Conservation (phyloP, 2,329 filamentous ascomycete species). For the Berkeleyomyces basicola region DNA sequence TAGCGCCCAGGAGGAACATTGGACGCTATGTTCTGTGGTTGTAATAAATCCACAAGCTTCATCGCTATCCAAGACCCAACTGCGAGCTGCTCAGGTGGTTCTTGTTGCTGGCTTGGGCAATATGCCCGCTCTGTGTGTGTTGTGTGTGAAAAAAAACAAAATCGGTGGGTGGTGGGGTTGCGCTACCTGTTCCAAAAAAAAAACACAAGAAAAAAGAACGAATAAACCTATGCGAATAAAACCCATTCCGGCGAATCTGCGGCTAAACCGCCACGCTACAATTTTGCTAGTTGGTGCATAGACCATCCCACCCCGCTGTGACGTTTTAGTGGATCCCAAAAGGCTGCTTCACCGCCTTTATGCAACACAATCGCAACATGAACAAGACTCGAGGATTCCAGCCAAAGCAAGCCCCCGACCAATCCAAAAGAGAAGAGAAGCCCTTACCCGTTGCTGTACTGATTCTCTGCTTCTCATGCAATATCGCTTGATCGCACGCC, state of each 20-base stretch:
- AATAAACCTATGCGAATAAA: not conserved
- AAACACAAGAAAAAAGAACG: not conserved
- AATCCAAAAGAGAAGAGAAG: too few species aligned
- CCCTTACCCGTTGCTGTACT: too few species aligned
- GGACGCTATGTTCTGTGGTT: not conserved
- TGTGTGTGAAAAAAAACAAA: not conserved
- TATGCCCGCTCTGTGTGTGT: not conserved
- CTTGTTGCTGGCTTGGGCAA: too few species aligned
- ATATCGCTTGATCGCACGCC: too few species aligned
- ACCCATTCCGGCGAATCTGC: not conserved
- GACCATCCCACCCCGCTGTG: conserved; percentile 4
- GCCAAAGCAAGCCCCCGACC: not conserved
- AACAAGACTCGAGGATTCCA: not conserved
- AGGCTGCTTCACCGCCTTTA: conserved; percentile 7
- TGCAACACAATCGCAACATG: not conserved
- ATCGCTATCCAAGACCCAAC: not conserved
- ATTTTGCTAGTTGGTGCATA: not conserved
- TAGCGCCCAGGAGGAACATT: too few species aligned
- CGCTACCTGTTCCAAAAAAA: not conserved
- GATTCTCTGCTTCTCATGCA: too few species aligned
- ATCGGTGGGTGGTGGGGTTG: conserved; percentile 14
- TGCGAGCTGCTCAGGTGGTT: too few species aligned
- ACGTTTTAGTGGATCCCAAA: conserved; percentile 1
- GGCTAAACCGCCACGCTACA: not conserved
- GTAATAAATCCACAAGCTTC: not conserved